Percentiles rank a stretch among this genome's conserved stretches.
phyloP scores from a whole-genome alignment of 2,329 filamentous ascomycete species.

The Cladosporium austrohemisphaericum region DNA sequence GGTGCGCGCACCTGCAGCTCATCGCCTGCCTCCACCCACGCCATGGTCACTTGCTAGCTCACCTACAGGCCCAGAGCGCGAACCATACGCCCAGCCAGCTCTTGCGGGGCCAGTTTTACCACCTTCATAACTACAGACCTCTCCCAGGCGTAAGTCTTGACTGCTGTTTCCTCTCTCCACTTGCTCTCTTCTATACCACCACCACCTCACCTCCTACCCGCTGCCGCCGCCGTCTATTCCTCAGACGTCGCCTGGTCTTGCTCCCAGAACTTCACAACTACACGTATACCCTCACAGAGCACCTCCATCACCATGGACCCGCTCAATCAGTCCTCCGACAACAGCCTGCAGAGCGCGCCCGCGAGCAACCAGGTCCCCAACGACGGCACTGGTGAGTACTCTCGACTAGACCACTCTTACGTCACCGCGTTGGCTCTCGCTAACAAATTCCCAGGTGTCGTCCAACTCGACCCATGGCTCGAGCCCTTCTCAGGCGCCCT shows the following conservation, averaged over 20 bases:
- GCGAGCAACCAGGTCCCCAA: constrained; percentile 54
- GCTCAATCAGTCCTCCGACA: constrained; percentile 44
- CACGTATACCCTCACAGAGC: background rate
- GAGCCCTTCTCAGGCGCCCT: constrained; percentile 77
- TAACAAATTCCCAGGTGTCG: constrained; percentile 60
- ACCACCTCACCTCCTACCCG: background rate
- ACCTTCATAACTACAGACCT: too few relatives aligned
- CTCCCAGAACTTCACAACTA: background rate
- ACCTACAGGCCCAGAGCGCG: too few relatives aligned
- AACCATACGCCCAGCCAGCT: too few relatives aligned
- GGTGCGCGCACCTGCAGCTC: constrained; percentile 6
- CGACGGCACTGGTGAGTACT: constrained; percentile 66
- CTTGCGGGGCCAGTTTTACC: too few relatives aligned
- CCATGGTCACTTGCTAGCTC: too few relatives aligned
- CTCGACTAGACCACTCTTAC: background rate
- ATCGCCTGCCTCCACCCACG: background rate
- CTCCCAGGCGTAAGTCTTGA: too few relatives aligned
- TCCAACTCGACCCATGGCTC: constrained; percentile 85
- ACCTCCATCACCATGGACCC: constrained; percentile 29
- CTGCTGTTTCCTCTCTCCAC: too few relatives aligned
- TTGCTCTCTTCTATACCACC: background rate
- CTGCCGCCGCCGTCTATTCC: background rate
- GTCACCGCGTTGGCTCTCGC: constrained; percentile 2
- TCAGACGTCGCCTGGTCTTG: background rate
- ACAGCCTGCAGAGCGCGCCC: constrained; percentile 43